These are phyloP conservation scores for Trametes maxima DNA, from an alignment of 768 basidiomycete genomes.

Conservation along the genomic window DNA sequence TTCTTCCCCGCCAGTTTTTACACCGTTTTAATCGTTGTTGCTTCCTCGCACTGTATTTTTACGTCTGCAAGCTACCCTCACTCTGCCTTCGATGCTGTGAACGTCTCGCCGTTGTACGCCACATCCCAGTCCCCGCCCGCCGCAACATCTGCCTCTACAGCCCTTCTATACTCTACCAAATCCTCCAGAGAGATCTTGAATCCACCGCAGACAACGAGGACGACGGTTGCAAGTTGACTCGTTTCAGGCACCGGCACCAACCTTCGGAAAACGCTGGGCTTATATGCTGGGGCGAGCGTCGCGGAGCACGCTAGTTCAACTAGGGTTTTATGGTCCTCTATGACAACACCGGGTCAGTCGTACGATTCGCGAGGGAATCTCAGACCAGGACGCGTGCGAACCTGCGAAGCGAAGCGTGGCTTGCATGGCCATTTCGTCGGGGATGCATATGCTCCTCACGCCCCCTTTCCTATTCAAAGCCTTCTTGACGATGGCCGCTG, in stretches of 20 bases:
- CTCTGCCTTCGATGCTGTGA: conserved; percentile 2
- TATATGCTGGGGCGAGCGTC: conserved; percentile 68
- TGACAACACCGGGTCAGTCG: not conserved
- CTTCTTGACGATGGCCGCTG: conserved; percentile 62
- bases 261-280: conserved; percentile 53
- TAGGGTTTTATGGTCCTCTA: conserved; percentile 76
- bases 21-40: conserved; percentile 10
- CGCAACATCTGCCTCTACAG: conserved; percentile 40
- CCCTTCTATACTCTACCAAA: conserved; percentile 47
- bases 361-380: not conserved
- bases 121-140: conserved; percentile 32
- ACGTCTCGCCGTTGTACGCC: conserved; percentile 20
- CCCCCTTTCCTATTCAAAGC: conserved; percentile 61
- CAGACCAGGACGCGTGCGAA: conserved; percentile 34
- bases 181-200: conserved; percentile 66
- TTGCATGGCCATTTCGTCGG: conserved; percentile 72
- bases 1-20: not conserved
- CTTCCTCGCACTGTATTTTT: conserved; percentile 14
- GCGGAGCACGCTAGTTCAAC: conserved; percentile 77
- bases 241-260: conserved; percentile 43
- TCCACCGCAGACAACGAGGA: conserved; percentile 74
- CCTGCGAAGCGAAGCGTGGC: conserved; percentile 58
- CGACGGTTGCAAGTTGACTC: conserved; percentile 42
- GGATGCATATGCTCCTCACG: conserved; percentile 60
- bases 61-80: conserved; percentile 12